Conservation (phyloP, 2,329 filamentous ascomycete genomes). For the Arthrobotrys entomopaga region DNA sequence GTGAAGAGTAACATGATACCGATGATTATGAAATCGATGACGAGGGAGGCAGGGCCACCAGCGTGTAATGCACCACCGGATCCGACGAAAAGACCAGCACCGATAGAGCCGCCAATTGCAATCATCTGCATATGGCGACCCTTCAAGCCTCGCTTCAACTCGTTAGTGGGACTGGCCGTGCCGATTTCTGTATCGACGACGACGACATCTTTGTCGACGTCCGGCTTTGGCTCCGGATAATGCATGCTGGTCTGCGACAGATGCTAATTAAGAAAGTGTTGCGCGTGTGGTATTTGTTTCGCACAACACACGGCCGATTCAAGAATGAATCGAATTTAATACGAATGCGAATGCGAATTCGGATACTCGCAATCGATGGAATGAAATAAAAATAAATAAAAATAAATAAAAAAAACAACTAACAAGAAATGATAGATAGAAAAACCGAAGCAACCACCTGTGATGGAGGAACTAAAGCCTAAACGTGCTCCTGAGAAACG, state of each 20-base stretch:
- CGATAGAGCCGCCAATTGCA: conserved; percentile 71
- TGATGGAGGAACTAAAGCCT: conserved; percentile 20
- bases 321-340: neutral
- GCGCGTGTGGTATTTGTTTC: conserved; percentile 40
- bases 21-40: conserved; percentile 67
- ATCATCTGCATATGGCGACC: conserved; percentile 72
- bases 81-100: conserved; percentile 73
- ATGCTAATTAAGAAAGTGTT: conserved; percentile 26
- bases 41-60: conserved; percentile 61
- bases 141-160: conserved; percentile 67
- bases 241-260: conserved; percentile 29
- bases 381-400: conserved; percentile 12
- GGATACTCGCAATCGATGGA: too few species aligned
- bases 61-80: conserved; percentile 68
- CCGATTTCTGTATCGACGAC: conserved; percentile 38
- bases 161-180: conserved; percentile 36
- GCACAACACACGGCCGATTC: conserved; percentile 3
- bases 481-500: conserved; percentile 22
- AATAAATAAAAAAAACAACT: too few species aligned
- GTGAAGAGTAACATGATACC: conserved; percentile 71
- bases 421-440: conserved; percentile 27
- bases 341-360: neutral
- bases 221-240: conserved; percentile 42
- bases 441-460: conserved; percentile 19
- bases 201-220: conserved; percentile 34